A percentile compares a stretch with the other conserved stretches of the same genome.
Evolutionary conservation across 345 rosid species (phyloP).

Genomic region (Sisymbrium irio): DNA sequence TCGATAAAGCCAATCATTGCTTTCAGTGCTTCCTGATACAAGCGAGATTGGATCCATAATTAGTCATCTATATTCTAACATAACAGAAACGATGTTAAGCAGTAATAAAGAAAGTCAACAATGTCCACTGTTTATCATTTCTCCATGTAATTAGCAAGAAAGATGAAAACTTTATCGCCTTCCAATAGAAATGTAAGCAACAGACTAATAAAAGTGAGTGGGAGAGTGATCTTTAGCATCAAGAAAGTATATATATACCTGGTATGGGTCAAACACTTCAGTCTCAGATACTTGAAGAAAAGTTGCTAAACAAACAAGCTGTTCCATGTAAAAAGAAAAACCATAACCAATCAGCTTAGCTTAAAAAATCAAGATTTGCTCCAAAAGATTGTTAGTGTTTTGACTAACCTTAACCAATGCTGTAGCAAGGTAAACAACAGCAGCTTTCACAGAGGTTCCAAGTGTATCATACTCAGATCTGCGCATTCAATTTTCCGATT

Average conservation of each 20-base stretch:
- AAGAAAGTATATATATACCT: slow-evolving; percentile 60
- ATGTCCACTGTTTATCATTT: not conserved
- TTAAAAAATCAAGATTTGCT: not conserved
- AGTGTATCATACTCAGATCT: slow-evolving; percentile 98
- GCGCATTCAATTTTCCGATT: slow-evolving; percentile 18
- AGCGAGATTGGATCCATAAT: not conserved
- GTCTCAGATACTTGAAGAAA: slow-evolving; percentile 89
- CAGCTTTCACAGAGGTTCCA: slow-evolving; percentile 87
- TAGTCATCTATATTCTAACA: not conserved
- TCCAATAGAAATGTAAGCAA: not conserved
- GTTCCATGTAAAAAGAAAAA: slow-evolving; percentile 24
- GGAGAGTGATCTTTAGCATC: not conserved
- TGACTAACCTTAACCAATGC: slow-evolving; percentile 80
- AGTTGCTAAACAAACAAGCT: slow-evolving; percentile 96
- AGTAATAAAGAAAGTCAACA: not conserved
- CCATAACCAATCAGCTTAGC: not conserved
- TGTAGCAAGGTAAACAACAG: slow-evolving; percentile 85
- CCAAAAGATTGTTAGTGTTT: not conserved
- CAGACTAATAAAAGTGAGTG: not conserved
- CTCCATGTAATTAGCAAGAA: not conserved
- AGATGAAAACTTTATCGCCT: not conserved
- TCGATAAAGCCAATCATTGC: slow-evolving; percentile 92
- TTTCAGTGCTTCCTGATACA: slow-evolving; percentile 77
- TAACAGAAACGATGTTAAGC: not conserved
- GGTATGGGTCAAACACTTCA: slow-evolving; percentile 85